phyloP scores from a whole-genome alignment of 2,329 filamentous ascomycete species.

The Laburnicola sp. region DNA sequence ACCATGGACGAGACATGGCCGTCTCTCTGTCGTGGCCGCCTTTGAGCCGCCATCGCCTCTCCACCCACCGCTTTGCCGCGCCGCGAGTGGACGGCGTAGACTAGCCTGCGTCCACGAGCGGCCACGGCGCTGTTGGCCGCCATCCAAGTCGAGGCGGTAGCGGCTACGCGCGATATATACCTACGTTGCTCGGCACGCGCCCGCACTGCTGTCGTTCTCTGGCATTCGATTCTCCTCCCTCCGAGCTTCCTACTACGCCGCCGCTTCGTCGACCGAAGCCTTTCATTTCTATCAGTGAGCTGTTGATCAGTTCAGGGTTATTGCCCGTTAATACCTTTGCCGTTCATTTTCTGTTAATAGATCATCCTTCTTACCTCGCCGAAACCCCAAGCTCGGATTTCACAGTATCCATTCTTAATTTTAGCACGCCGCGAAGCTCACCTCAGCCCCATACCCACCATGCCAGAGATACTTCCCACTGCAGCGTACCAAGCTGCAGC shows the following conservation, averaged over 20 bases:
- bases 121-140: conserved; percentile 34
- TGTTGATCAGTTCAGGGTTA: conserved; percentile 51
- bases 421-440: conserved; percentile 43
- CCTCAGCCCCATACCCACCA: conserved; percentile 45
- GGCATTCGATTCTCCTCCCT: conserved; percentile 42
- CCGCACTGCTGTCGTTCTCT: conserved; percentile 27
- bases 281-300: conserved; percentile 42
- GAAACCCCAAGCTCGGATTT: conserved; percentile 31
- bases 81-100: conserved; percentile 37
- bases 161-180: conserved; percentile 44
- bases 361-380: conserved; percentile 29
- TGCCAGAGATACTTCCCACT: conserved; percentile 53
- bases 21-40: conserved; percentile 41
- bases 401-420: conserved; percentile 40
- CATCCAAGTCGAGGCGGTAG: conserved; percentile 25
- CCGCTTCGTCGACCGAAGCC: conserved; percentile 53
- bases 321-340: conserved; percentile 40
- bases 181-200: conserved; percentile 30
- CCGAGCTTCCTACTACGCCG: conserved; percentile 29
- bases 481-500: conserved; percentile 51
- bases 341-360: conserved; percentile 26
- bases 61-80: conserved; percentile 22
- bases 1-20: conserved; percentile 25
- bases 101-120: conserved; percentile 33
- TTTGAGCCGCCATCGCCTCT: conserved; percentile 39